Conservation (phyloP, 2,329 filamentous ascomycete genomes). For the Ophiocordyceps robertsii region DNA sequence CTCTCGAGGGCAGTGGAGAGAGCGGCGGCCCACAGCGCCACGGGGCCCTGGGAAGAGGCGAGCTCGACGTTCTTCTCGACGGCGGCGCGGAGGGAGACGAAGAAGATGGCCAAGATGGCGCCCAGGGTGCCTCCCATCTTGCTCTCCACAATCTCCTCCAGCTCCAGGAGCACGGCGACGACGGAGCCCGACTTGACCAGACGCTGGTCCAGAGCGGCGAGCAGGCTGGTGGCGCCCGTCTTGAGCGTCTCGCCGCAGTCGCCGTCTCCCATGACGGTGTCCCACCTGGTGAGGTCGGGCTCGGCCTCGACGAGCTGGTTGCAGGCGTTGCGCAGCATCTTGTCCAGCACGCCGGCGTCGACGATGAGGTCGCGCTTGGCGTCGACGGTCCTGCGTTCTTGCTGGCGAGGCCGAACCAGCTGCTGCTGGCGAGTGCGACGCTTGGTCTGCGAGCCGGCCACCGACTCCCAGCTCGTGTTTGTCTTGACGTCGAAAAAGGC, state of each 20-base stretch:
- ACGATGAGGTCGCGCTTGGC: slow-evolving; percentile 30
- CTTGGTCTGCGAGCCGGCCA: slow-evolving; percentile 29
- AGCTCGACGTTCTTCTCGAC: slow-evolving; percentile 22
- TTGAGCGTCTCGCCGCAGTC: slow-evolving; percentile 52
- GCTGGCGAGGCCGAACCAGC: slow-evolving; percentile 22
- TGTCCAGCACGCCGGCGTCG: slow-evolving; percentile 37
- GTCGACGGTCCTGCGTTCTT: slow-evolving; percentile 21
- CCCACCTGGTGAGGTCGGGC: slow-evolving; percentile 48
- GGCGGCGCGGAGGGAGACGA: slow-evolving; percentile 31
- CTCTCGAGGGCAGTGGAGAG: slow-evolving; percentile 29
- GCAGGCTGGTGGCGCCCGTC: slow-evolving; percentile 33
- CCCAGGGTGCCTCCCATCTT: slow-evolving; percentile 41
- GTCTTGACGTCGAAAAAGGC: slow-evolving; percentile 51
- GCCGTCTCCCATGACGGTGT: slow-evolving; percentile 50
- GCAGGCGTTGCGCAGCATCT: slow-evolving; percentile 41
- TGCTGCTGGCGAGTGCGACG: slow-evolving; percentile 26
- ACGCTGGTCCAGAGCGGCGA: slow-evolving; percentile 31
- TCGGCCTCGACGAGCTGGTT: slow-evolving; percentile 41
- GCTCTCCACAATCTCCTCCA: slow-evolving; percentile 41
- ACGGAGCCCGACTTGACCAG: slow-evolving; percentile 29
- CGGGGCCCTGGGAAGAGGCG: slow-evolving; percentile 15
- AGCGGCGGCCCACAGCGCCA: slow-evolving; percentile 29
- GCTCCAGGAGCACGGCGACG: slow-evolving; percentile 29
- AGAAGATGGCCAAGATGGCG: slow-evolving; percentile 40
- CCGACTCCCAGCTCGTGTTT: slow-evolving; percentile 40